A percentile compares a stretch with the other conserved stretches of the same genome.
These are phyloP conservation scores for Clitopilus passeckerianus DNA, from an alignment of 768 basidiomycete species.

Conservation along the genomic window DNA sequence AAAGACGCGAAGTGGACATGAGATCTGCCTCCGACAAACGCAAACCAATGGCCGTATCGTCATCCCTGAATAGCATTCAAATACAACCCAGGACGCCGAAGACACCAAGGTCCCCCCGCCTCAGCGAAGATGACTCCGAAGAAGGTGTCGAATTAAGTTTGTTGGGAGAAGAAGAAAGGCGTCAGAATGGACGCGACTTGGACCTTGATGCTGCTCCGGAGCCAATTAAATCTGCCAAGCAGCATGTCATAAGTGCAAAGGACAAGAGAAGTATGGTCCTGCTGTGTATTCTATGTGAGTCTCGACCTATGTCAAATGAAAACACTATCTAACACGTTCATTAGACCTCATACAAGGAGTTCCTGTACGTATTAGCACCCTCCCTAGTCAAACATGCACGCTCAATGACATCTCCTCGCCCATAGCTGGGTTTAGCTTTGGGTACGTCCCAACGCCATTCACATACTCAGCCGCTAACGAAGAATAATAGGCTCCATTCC, in stretches of 20 bases:
- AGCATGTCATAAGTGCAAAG: slow-evolving; percentile 49
- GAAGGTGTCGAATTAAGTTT: slow-evolving; percentile 63
- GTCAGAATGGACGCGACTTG: slow-evolving; percentile 37
- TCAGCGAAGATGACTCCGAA: slow-evolving; percentile 28
- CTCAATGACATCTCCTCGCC: slow-evolving; percentile 2
- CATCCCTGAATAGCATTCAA: slow-evolving; percentile 54
- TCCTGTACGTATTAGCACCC: slow-evolving; percentile 53
- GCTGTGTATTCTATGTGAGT: slow-evolving; percentile 84
- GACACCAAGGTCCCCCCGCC: slow-evolving; percentile 33
- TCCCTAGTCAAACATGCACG: slow-evolving; percentile 2
- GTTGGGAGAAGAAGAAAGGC: slow-evolving; percentile 51
- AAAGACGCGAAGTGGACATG: slow-evolving; percentile 29
- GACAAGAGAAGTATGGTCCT: slow-evolving; percentile 85
- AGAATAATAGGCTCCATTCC: slow-evolving; percentile 77
- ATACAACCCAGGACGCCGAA: slow-evolving; percentile 53
- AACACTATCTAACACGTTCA: slow-evolving; percentile 6
- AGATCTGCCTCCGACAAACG: slow-evolving; percentile 24
- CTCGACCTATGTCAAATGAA: not conserved
- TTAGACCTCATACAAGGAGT: slow-evolving; percentile 83
- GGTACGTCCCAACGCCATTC: slow-evolving; percentile 32
- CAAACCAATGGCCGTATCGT: slow-evolving; percentile 48
- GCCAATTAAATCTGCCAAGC: slow-evolving; percentile 29
- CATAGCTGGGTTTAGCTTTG: slow-evolving; percentile 82
- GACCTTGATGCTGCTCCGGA: slow-evolving; percentile 29
- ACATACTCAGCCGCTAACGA: not conserved